Evolutionary conservation across 345 rosid species (phyloP).

Genomic region (Murraya paniculata): DNA sequence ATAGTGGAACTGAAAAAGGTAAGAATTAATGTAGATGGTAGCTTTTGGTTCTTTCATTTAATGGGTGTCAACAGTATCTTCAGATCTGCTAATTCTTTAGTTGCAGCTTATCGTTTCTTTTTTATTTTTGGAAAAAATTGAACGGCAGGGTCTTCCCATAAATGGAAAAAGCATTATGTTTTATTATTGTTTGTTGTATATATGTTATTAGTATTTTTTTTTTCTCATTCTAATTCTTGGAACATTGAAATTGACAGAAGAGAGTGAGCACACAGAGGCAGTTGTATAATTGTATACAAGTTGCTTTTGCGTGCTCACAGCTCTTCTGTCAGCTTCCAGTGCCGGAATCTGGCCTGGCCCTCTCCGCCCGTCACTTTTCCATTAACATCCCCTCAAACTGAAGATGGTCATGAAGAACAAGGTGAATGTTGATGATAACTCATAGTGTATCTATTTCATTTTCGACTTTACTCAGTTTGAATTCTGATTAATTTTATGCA

Average conservation of each 20-base stretch:
- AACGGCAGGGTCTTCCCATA: conserved; percentile 3
- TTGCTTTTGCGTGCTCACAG: conserved; percentile 94
- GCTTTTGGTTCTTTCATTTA: conserved; percentile 32
- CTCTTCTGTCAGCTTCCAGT: conserved; percentile 93
- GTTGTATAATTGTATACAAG: conserved; percentile 54
- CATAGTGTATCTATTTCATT: neutral
- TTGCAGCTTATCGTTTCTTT: neutral
- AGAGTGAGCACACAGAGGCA: conserved; percentile 99
- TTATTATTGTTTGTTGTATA: neutral
- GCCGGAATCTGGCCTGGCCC: conserved; percentile 29
- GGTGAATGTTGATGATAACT: conserved; percentile 5
- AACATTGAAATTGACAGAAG: conserved; percentile 91
- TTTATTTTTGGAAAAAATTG: neutral
- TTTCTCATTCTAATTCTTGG: conserved; percentile 15
- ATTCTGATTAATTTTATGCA: conserved; percentile 16
- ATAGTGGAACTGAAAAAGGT: conserved; percentile 1
- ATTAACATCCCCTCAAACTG: neutral
- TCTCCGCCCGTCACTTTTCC: conserved; percentile 6
- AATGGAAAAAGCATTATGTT: conserved; percentile 13
- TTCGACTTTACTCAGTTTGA: conserved; percentile 10
- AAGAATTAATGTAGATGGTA: conserved; percentile 14
- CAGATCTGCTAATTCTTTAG: conserved; percentile 48
- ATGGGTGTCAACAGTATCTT: conserved; percentile 28
- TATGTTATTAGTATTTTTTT: no score
- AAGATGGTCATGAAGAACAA: neutral